Base-by-base conservation (phyloP, 2,329 filamentous ascomycete species). In the Colletotrichum somersetense region DNA sequence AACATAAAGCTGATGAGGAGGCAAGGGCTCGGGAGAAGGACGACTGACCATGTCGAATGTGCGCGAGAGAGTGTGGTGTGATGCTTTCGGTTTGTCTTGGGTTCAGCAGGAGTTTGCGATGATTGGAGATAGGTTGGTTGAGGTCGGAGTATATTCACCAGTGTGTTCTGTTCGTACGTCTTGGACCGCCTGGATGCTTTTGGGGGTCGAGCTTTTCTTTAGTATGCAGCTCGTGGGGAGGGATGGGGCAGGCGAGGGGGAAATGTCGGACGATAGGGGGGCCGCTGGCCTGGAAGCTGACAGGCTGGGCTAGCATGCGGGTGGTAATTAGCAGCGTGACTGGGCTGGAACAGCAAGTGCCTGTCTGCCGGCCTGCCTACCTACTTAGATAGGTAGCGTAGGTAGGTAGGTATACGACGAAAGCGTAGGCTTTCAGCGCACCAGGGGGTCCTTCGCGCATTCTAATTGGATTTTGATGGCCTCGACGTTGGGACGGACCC, bases 141-240 rank as follows among this genome's bases (percentile, higher is more conserved):
- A 59, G 40, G 66, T 61, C 40, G 70, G 61, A 69, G 33, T 48
- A 56, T 72, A 55, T 65, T 72, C 55, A 48, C 59, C 50, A 55
- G 57, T 67, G 53, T 59, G 53, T 59, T 73, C 64, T 59, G 53
- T 59, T 73, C 67, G 67, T 30, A 62, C 30, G 62, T 68, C 73
- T 74, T 66, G 23, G 59, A 66, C 66, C 46, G 58, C 44, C 64
- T 67, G 62, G 42, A 64, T 61, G 68, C 40, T 50, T 57, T 50
- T 64, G 62, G 67, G 63, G 63, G 63, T 72, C 53, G 67, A 74
- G 73, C 73, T 74, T 74, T 74, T 74, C 73, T 74, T 62, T 74
- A 72, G 67, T 74, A 71, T 65, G 73, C 61, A 56, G 62, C 65
- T 73, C 67, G 72, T 63, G 65, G 74, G 68, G 63, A 64, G 66